Evolutionary conservation across 2,329 filamentous ascomycete genomes (phyloP).

Genomic region (Aureobasidium sp.): DNA sequence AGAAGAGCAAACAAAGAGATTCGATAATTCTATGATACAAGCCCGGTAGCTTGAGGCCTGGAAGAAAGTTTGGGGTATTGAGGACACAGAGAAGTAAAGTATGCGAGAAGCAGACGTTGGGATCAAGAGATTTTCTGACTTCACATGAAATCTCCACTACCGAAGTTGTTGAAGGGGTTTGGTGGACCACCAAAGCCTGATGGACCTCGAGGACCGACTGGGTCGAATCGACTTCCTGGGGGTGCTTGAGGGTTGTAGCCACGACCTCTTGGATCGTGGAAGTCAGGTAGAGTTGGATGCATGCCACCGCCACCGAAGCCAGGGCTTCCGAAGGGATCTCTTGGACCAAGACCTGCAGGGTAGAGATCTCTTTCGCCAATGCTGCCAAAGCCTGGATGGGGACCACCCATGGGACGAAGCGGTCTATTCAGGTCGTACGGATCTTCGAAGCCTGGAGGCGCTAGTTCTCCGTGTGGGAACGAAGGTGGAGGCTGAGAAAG

Average conservation of each 20-base stretch:
- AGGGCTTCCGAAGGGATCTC: conserved; percentile 54
- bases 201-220: conserved; percentile 61
- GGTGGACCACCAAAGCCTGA: conserved; percentile 43
- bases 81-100: background rate
- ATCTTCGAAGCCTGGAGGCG: conserved; percentile 87
- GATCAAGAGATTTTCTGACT: background rate
- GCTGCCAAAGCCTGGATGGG: conserved; percentile 31
- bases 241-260: conserved; percentile 65
- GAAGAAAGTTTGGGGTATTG: background rate
- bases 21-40: background rate
- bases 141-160: conserved; percentile 50
- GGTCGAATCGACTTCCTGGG: conserved; percentile 87
- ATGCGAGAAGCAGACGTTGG: background rate
- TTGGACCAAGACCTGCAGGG: conserved; percentile 73
- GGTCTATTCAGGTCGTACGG: conserved; percentile 75
- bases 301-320: conserved; percentile 65
- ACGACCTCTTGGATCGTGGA: conserved; percentile 55
- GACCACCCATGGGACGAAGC: conserved; percentile 43
- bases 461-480: conserved; percentile 63
- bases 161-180: conserved; percentile 54
- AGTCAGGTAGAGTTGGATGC: conserved; percentile 90
- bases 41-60: background rate
- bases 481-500: conserved; percentile 55
- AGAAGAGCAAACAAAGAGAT: background rate
- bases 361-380: conserved; percentile 85